Percentiles rank a stretch among this genome's conserved stretches.
Evolutionary conservation across 139 green algal species (phyloP).

Genomic region (Diplosphaera chodatii): DNA sequence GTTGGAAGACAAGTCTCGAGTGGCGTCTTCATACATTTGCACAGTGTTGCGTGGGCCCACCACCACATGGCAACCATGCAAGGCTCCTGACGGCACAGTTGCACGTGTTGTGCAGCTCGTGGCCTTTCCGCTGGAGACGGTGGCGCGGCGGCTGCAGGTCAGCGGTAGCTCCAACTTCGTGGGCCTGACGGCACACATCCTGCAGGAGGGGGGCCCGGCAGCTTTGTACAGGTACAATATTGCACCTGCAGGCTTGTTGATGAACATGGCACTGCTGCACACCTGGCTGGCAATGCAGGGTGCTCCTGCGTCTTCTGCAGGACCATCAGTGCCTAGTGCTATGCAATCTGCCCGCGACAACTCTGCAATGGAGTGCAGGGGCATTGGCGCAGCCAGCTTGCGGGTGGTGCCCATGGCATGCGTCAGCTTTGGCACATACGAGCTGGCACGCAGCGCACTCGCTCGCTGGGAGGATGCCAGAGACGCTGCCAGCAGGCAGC

Average conservation of each 20-base stretch:
- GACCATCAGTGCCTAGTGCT: no score
- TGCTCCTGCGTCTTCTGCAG: no score
- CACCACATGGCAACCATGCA: no score
- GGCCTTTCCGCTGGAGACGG: slow-evolving; percentile 71
- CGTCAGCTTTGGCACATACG: slow-evolving; percentile 75
- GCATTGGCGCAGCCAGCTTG: slow-evolving; percentile 57
- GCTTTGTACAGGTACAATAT: slow-evolving; percentile 48
- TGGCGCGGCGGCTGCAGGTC: slow-evolving; percentile 62
- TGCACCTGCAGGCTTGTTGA: no score
- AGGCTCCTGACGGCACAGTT: no score
- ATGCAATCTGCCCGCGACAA: no score
- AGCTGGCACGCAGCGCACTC: slow-evolving; percentile 41
- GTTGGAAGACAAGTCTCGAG: no score
- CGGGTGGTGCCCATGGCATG: slow-evolving; percentile 73
- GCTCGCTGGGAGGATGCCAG: slow-evolving; percentile 24
- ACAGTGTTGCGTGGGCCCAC: no score
- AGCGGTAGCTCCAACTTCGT: not conserved
- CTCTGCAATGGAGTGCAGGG: slow-evolving; percentile 35
- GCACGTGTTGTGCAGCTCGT: slow-evolving; percentile 34
- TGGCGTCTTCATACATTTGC: no score
- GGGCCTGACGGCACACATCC: slow-evolving; percentile 11
- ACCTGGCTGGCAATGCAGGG: no score
- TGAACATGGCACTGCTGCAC: no score
- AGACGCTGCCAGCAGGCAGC: no score
- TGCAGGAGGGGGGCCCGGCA: slow-evolving; percentile 26